These are phyloP conservation scores for Penicillium sp. DNA, from an alignment of 2,329 filamentous ascomycete species.

Conservation along the genomic window DNA sequence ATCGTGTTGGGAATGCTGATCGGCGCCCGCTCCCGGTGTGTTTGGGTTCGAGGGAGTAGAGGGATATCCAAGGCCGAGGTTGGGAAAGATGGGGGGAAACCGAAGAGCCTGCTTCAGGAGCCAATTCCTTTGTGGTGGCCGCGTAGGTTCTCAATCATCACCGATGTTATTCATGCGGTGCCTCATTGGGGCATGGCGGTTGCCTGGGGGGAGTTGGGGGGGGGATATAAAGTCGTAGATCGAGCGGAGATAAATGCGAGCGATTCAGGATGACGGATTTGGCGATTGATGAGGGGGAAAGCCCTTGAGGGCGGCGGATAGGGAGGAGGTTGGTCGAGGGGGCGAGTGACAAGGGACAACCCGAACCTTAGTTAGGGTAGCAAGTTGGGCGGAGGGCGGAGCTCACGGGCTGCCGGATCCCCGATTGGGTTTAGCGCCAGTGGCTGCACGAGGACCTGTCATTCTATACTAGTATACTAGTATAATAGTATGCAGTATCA, in stretches of 20 bases:
- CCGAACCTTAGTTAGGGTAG: no score
- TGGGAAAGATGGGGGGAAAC: not conserved
- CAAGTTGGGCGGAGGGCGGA: slow-evolving; percentile 21
- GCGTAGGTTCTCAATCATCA: slow-evolving; percentile 28
- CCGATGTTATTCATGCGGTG: slow-evolving; percentile 28
- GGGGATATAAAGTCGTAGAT: slow-evolving; percentile 8
- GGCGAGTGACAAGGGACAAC: slow-evolving; percentile 16
- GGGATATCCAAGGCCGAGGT: not conserved
- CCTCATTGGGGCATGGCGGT: slow-evolving; percentile 37
- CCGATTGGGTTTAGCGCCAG: slow-evolving; percentile 26
- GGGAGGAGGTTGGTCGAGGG: slow-evolving; percentile 17
- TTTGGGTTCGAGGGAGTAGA: not conserved
- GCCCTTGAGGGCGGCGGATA: slow-evolving; percentile 3
- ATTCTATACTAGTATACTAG: no score
- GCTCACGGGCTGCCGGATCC: slow-evolving; percentile 16
- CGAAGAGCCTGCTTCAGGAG: slow-evolving; percentile 1
- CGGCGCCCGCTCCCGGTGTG: slow-evolving; percentile 3
- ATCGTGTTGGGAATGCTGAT: slow-evolving; percentile 28
- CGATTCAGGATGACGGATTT: slow-evolving; percentile 13
- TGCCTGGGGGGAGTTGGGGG: slow-evolving; percentile 17
- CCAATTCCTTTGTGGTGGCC: slow-evolving; percentile 14
- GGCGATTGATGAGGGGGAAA: slow-evolving; percentile 1
- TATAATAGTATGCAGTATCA: no score
- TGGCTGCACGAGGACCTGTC: slow-evolving; percentile 17
- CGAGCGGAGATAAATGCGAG: slow-evolving; percentile 1